These are phyloP conservation scores for Groenewaldozyma auringiensis DNA, from an alignment of 1,139 yeast genomes.

Conservation along the genomic window DNA sequence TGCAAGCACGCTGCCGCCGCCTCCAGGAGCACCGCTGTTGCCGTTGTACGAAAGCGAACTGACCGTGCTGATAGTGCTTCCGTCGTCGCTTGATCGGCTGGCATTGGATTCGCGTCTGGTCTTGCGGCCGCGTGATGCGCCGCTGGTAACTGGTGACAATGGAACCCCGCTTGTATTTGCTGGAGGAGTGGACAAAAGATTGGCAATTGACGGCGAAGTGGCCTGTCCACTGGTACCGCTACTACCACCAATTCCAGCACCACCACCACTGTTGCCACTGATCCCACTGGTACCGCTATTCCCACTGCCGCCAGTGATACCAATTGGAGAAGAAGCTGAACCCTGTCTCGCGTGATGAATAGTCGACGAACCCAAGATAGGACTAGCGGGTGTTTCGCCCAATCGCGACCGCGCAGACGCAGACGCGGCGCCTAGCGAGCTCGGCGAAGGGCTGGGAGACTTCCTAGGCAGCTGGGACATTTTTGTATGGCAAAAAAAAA, in stretches of 20 bases:
- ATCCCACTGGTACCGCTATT: not conserved
- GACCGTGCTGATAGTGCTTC: conserved; percentile 22
- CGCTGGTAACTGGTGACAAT: conserved; percentile 1
- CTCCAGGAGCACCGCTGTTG: conserved; percentile 26
- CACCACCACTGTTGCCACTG: not conserved
- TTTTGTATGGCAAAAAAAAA: too few species aligned
- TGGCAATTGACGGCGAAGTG: conserved; percentile 53
- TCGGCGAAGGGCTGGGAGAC: conserved; percentile 6
- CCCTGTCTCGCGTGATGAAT: conserved; percentile 3
- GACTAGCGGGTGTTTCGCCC: conserved; percentile 2
- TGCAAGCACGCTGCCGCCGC: not conserved
- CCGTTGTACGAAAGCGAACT: conserved; percentile 21
- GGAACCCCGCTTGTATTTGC: conserved; percentile 29
- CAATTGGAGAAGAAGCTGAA: not conserved
- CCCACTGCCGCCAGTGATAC: not conserved
- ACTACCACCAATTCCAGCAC: not conserved
- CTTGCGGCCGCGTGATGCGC: conserved; percentile 2
- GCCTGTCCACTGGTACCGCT: not conserved
- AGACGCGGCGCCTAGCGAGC: not conserved
- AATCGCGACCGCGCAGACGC: conserved; percentile 1
- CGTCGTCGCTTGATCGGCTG: conserved; percentile 8
- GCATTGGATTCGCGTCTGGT: conserved; percentile 1
- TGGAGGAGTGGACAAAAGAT: conserved; percentile 77
- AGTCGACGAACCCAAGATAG: conserved; percentile 2
- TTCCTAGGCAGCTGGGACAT: conserved; percentile 3